Evolutionary conservation across 2,329 filamentous ascomycete species (phyloP).

Genomic region (Dothideomycetidae sp.): DNA sequence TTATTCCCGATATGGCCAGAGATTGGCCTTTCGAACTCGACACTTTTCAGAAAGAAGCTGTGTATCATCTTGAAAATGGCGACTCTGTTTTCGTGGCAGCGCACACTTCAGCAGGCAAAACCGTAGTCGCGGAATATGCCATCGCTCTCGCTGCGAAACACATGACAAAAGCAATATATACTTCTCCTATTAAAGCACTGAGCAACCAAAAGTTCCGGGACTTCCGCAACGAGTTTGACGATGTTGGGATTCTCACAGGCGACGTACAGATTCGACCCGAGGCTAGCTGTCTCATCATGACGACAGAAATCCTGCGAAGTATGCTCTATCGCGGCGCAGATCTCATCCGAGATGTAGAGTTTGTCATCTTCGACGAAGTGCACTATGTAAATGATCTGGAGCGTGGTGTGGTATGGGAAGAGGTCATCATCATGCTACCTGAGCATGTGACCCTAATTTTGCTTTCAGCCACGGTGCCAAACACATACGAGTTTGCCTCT

Average conservation of each 20-base stretch:
- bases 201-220: slow-evolving; percentile 99
- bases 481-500: slow-evolving; percentile 93
- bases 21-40: slow-evolving; percentile 97
- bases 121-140: slow-evolving; percentile 93
- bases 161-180: slow-evolving; percentile 99
- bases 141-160: slow-evolving; percentile 94
- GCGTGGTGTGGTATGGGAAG: slow-evolving; percentile 95
- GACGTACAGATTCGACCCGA: slow-evolving; percentile 97
- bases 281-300: slow-evolving; percentile 98
- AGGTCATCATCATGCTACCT: slow-evolving; percentile 98
- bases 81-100: slow-evolving; percentile 97
- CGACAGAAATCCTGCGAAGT: slow-evolving; percentile 90
- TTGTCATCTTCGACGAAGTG: slow-evolving; percentile 97
- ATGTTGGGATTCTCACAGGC: slow-evolving; percentile 91
- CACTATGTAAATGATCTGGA: slow-evolving; percentile 97
- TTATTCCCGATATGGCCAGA: slow-evolving; percentile 90
- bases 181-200: slow-evolving; percentile 92
- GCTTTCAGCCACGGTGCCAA: slow-evolving; percentile 89
- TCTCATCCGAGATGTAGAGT: slow-evolving; percentile 91
- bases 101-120: slow-evolving; percentile 95
- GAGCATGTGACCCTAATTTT: slow-evolving; percentile 93
- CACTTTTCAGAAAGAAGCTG: slow-evolving; percentile 95
- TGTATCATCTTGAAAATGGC: slow-evolving; percentile 91
- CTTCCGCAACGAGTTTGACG: slow-evolving; percentile 78
- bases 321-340: slow-evolving; percentile 97